Base-by-base conservation (phyloP, 2,329 filamentous ascomycete species). In the Penicillium thymicola region DNA sequence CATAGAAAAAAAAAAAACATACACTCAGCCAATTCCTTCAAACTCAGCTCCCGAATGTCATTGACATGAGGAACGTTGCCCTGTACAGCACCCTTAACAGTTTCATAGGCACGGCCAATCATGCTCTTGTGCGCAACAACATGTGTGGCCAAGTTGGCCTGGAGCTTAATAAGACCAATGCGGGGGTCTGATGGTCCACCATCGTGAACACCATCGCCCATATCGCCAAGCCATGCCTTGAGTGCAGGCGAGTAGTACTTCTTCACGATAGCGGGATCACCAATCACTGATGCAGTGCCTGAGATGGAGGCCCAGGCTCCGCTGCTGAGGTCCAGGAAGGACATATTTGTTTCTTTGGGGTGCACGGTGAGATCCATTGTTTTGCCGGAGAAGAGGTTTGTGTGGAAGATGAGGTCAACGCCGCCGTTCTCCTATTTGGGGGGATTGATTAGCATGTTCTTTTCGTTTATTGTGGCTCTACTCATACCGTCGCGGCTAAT, bases 331-430 rank as follows among this genome's bases (percentile, higher is more conserved):
- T 89, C 88, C 65, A 93, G 81, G 80, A 96, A 96, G 46, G 88
- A 84, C 62, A 96, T 82, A 78, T 96, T 95, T n/a, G 66, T 68
- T 78, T 92, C 82, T 65, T 89, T 83, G 0, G 87, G 79, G 73
- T 95, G 87, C 55, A 80, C 79, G 55, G 84, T 80, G 41, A 96
- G 82, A 69, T 96, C 91, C 73, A 90, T 83, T 5, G 90, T 92
- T 81, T 96, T 96, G 76, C 90, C 86, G 10, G 89, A 92, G 72
- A 93, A 89, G 60, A 90, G 92, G 80, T 96, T 96, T 70, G 91
- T 92, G 79, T 94, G 88, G 82, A 96, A 96, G 73, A 96, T 83
- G 55, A 94, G 83, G 72, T 95, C 91, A 55, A 92, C 81, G 67
- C 89, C 89, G 62, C 87, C 87, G 59, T 82, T 80, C 76, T 95